Base-by-base conservation (phyloP, 2,329 filamentous ascomycete species). In the Hypoxylon sp. region DNA sequence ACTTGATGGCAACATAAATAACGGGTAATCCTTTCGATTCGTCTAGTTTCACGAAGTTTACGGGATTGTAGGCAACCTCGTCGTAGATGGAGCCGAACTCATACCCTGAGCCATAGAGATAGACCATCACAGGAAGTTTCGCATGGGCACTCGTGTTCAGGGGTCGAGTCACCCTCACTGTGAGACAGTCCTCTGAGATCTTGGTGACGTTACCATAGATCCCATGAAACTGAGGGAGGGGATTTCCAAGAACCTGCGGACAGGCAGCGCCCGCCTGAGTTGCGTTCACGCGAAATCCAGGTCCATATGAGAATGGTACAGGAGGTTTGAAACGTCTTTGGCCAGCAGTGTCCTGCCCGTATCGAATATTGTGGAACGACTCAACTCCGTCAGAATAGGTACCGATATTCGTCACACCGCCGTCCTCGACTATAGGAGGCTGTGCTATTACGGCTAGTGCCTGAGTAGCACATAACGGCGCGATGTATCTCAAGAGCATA, bases 351-450 rank as follows among this genome's bases (percentile, higher is more conserved):
- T 41, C 32, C 43, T 32, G 23, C 21, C 14, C 23, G 19, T 5
- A 23, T 61, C 12, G 23, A 55, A 41, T 47, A 19, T 37, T 50
- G 25, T 30, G n/a, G 3, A 51, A 23, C 9, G 41, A 34, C 29
- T 27, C 41, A 11, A 37, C 41, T 3, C 53, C 27, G 6, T 30
- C 2, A 41, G 16, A 8, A 32, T 29, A n/a, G 7, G 50, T 41
- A 46, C 23, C n/a, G 7, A 23, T 23, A 19, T 30, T 30, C 9
- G 30, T 30, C 48, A 53, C 41, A 30, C 8, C 12, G 11, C 9
- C 29, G 14, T 27, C 47, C 12, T 32, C 39, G 16, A n/a, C 19
- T 39, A 11, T 16, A 12, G 14, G 12, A 27, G 8, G n/a, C 4
- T 34, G 27, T 34, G 29, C 30, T 47, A 14, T 32, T 37, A 37